Base-by-base conservation (phyloP, 441 rosid species). In the Brassica balearica region DNA sequence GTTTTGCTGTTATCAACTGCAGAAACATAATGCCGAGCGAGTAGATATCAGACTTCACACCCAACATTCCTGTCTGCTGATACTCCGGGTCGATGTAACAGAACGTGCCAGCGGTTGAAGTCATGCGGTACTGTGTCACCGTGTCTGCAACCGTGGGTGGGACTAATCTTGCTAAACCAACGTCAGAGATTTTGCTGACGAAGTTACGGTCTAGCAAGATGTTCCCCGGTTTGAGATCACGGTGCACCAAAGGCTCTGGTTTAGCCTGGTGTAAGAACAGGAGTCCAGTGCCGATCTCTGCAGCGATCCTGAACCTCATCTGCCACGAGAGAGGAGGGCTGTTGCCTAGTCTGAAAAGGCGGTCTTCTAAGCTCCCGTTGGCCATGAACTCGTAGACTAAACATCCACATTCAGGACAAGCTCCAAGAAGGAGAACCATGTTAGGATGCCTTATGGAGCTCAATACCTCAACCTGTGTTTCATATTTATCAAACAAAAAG, bases 361-460 rank as follows among this genome's bases (percentile, higher is more conserved):
- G 20, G 4, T 53, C 59, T 6, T 53, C 59, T 53, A 53, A 53
- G 59, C 59, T 53, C 59, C 59, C 59, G 59, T 53, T 53, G 9
- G 59, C 59, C 59, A 53, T 53, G 59, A 53, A 53, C 59, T 53
- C 59, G 59, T 53, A 53, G 59, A 53, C 59, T 53, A 53, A 53
- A 15, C 59, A 53, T 14, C 59, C 59, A 53, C 59, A 53, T 53
- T 53, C 59, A 53, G 59, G 59, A 15, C 59, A 53, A 53, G 59
- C 59, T 53, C 59, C 59, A 53, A 53, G 59, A 14, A 53, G 59
- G 2, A 53, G 59, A 53, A 53, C 59, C 59, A 53, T 53, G 20
- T 53, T 53, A 14, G 59, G 59, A 53, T 53, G 59, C 9, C 59
- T 53, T 0, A 53, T 53, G 20, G 20, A 5, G 22, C 59, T 53